Conservation (phyloP, 352 stramenopile species). For the Phytopythium ostracodes region DNA sequence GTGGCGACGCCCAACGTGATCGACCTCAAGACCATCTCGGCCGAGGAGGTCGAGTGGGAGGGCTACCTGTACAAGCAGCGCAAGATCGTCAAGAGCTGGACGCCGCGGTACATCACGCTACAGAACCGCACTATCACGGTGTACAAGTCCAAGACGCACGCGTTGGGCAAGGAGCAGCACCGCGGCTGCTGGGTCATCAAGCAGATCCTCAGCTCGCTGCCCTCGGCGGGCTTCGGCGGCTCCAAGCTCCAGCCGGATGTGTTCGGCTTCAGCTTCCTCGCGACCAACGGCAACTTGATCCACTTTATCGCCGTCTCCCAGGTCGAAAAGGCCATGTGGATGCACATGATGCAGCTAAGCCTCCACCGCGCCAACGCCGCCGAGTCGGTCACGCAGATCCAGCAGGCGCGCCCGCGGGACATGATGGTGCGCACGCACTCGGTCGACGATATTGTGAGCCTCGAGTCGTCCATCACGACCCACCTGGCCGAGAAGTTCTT, state of each 20-base stretch:
- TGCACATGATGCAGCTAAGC: constrained; percentile 76
- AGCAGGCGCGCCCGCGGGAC: constrained; percentile 30
- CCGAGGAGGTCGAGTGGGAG: constrained; percentile 85
- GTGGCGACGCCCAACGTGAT: constrained; percentile 77
- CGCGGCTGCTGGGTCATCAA: constrained; percentile 81
- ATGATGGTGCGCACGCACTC: constrained; percentile 25
- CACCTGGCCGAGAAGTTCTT: constrained; percentile 74
- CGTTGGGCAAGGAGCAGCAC: constrained; percentile 73
- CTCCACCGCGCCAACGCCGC: constrained; percentile 42
- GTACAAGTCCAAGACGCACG: constrained; percentile 87
- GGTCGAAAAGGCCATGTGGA: constrained; percentile 81
- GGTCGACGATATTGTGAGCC: constrained; percentile 40
- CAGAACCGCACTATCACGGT: constrained; percentile 76
- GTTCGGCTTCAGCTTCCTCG: constrained; percentile 80
- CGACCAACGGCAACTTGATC: constrained; percentile 80
- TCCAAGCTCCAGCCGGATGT: constrained; percentile 75
- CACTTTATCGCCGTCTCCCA: constrained; percentile 75
- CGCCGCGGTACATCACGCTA: constrained; percentile 81
- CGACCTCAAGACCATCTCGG: constrained; percentile 84
- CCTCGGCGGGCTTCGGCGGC: constrained; percentile 73
- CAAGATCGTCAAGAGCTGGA: constrained; percentile 90
- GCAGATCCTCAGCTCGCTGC: constrained; percentile 72
- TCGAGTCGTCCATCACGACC: constrained; percentile 63
- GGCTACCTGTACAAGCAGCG: constrained; percentile 88
- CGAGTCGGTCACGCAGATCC: constrained; percentile 35